Evolutionary conservation across 1,284 basidiomycete genomes (phyloP), one percentile per base, ranked within the genome.

Genomic region (Caloboletus firmus): DNA sequence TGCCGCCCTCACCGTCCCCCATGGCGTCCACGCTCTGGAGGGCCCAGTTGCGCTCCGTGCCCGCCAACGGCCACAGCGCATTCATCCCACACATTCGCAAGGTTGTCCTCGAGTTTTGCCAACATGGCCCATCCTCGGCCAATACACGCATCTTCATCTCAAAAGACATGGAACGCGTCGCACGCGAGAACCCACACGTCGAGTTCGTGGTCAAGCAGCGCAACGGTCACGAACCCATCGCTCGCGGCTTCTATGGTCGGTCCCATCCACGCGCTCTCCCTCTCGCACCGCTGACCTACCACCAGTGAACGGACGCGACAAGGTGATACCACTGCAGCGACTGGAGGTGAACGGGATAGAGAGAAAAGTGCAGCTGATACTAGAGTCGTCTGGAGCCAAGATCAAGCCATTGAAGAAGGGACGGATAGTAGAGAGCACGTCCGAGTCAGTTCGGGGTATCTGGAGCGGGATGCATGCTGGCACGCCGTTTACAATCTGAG

Each of bases 81-180:
- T 92, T 87, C 69, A 74, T 91, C 17, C 87, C 90, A 3, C 83
- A 84, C 60, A 76, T 87, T n/a, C 76, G 89, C 48, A 92, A 91
- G 68, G 76, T 94, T 57, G 89, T 94, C 54, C 83, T 94, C 68
- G 89, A 92, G 71, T 93, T 82, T 71, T 92, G 91, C 72, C 85
- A 93, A 65, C 81, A 80, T 56, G 90, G 86, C 82, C 82, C 87
- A 0, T 87, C 89, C 8, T 91, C 89, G 1, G 71, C 78, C 34
- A 84, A 84, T 64, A 78, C 88, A 5, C 83, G 91, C 61, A 79
- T 76, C 13, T 93, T 81, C 68, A 72, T 94, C 62, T 72, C 77
- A 64, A 83, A 81, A 55, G 76, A 85, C 58, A 73, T 89, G 53
- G 79, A 85, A 65, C 61, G 74, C 18, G 72, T 91, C 53, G 90